Evolutionary conservation across 2,329 filamentous ascomycete species (phyloP).

Genomic region (Myriosclerotinia curreyana): DNA sequence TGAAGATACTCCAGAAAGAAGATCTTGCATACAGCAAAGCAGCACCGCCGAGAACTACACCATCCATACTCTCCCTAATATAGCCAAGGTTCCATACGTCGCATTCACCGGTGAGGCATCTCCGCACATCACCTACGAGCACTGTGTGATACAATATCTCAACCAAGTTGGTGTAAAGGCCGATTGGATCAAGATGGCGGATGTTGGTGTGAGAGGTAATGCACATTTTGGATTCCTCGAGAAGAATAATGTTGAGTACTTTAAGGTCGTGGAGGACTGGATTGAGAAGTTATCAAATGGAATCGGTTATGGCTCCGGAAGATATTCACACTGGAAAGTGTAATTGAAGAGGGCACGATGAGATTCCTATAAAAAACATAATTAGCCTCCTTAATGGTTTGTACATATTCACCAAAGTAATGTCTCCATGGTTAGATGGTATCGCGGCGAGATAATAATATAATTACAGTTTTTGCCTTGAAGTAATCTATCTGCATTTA

Average conservation of each 20-base stretch:
- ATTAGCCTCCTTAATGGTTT: not conserved
- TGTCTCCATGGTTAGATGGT: not conserved
- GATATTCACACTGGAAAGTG: not conserved
- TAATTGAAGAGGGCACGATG: not conserved
- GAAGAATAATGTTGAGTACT: slow-evolving; percentile 29
- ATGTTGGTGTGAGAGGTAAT: slow-evolving; percentile 28
- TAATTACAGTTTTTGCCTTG: not conserved
- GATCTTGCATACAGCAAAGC: slow-evolving; percentile 29
- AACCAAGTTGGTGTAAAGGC: slow-evolving; percentile 31
- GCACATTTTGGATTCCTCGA: slow-evolving; percentile 33
- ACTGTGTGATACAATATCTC: slow-evolving; percentile 36
- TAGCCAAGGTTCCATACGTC: slow-evolving; percentile 37
- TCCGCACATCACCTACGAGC: slow-evolving; percentile 38
- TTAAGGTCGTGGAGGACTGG: slow-evolving; percentile 29
- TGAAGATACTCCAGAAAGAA: slow-evolving; percentile 28
- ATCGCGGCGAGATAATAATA: not conserved
- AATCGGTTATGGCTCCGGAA: not conserved
- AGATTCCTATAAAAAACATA: not conserved
- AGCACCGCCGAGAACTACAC: slow-evolving; percentile 7
- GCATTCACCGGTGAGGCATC: slow-evolving; percentile 38
- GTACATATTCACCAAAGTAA: slow-evolving; percentile 7
- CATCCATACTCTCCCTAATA: slow-evolving; percentile 27
- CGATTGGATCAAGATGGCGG: slow-evolving; percentile 30
- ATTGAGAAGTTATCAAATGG: slow-evolving; percentile 17
- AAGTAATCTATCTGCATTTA: not conserved